Evolutionary conservation across 2,329 filamentous ascomycete species (phyloP), one percentile per base, ranked within the genome.

Genomic region (Emmonsia crescens): DNA sequence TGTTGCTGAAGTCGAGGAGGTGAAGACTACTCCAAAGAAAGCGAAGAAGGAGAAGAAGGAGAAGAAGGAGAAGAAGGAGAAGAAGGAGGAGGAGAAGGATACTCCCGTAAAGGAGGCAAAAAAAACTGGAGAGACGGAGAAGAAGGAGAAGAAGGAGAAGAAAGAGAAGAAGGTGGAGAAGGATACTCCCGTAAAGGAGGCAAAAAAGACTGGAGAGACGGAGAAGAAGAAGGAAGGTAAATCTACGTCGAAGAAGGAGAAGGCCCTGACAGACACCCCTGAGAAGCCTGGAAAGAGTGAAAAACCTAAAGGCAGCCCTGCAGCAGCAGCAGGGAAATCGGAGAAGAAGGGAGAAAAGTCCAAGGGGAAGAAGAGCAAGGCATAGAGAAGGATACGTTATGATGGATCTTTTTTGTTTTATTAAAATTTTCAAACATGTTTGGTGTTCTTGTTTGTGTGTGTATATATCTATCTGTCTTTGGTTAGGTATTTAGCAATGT

Each of bases 21-120:
- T 70, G 19, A 72, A 75, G 66, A 69, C 71, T 65, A 70, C 71
- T 61, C 68, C 71, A 14, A 73, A 75, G 65, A 73, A 74, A 62
- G 62, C 67, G 8, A 75, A 75, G 66, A 72, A 73, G 52, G 54
- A 29, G 38, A 57, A 44, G 44, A 21, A 29, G 16, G 24, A 16
- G 46, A 73, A 75, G 66, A 73, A 74, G 64, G 62, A 66, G 8
- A 74, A 74, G 66, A 72, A 72, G 55, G 48, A 31, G 27, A 52
- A 75, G 66, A 75, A 75, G 66, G 71, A 72, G 55, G 48, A 31
- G 27, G 29, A 72, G 55, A 62, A 62, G 19, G 65, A 64, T 38
- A 54, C 33, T 14, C n/a, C 49, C 12, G 59, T 42, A n/a, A 51
- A 59, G 31, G 57, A 52, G n/a, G 27, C 27, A 14, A 56, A 40